Conservation (phyloP, 192 early-diverging fungal genomes). For the Chytriomyces sp. region DNA sequence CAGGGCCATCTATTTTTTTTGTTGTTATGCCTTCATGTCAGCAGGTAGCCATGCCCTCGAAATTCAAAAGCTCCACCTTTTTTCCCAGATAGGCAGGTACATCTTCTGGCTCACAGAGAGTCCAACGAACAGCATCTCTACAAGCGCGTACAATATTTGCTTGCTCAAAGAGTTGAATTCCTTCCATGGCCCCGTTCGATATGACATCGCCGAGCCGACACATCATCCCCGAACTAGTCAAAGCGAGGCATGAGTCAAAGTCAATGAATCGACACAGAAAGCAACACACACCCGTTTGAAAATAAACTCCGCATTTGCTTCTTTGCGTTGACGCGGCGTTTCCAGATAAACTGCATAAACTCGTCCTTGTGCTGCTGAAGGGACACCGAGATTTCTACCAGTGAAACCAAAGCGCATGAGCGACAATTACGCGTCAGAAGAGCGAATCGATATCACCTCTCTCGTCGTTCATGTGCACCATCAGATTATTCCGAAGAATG, state of each 20-base stretch:
- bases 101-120: constrained; percentile 48
- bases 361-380: constrained; percentile 60
- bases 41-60: too few species aligned
- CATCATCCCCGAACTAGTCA: constrained; percentile 52
- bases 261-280: constrained; percentile 6
- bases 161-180: constrained; percentile 51
- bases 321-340: constrained; percentile 48
- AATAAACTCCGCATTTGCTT: constrained; percentile 52
- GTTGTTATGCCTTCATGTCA: too few species aligned
- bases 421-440: background rate
- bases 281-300: constrained; percentile 52
- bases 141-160: constrained; percentile 50
- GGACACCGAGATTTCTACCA: constrained; percentile 48
- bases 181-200: constrained; percentile 46
- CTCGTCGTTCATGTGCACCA: constrained; percentile 59
- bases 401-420: background rate
- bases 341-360: constrained; percentile 64
- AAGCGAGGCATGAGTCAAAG: background rate
- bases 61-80: constrained; percentile 34
- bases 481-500: constrained; percentile 48
- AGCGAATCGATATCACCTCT: constrained; percentile 40
- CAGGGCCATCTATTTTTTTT: constrained; percentile 14
- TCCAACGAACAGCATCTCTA: constrained; percentile 47
- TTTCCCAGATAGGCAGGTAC: constrained; percentile 48
- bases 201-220: constrained; percentile 61